phyloP scores from a whole-genome alignment of 2,329 filamentous ascomycete genomes.

The Hymenotorrendiella dingleyae region DNA sequence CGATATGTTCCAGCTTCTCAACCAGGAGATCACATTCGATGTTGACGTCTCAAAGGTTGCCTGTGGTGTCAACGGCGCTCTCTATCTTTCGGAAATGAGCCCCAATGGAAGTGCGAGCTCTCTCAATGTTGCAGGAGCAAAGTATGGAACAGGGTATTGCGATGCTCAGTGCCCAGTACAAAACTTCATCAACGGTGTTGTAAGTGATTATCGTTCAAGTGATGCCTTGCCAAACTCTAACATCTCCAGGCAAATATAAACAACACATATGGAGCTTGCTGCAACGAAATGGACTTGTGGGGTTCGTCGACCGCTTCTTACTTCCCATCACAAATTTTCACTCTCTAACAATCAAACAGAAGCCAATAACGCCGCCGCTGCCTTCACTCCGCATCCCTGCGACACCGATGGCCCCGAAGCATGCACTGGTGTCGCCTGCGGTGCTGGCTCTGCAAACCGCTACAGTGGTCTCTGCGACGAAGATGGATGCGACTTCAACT shows the following conservation, averaged over 20 bases:
- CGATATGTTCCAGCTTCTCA: slow-evolving; percentile 48
- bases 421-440: slow-evolving; percentile 37
- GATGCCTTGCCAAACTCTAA: neutral
- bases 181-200: slow-evolving; percentile 43
- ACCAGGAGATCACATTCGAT: slow-evolving; percentile 51
- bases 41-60: slow-evolving; percentile 62
- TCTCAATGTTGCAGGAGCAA: slow-evolving; percentile 49
- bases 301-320: slow-evolving; percentile 55
- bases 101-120: slow-evolving; percentile 51
- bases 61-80: slow-evolving; percentile 66
- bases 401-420: slow-evolving; percentile 35
- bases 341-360: too few species aligned
- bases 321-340: too few species aligned
- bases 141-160: slow-evolving; percentile 58
- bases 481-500: slow-evolving; percentile 55
- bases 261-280: slow-evolving; percentile 45
- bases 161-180: slow-evolving; percentile 50
- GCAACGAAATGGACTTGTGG: slow-evolving; percentile 65
- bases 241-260: slow-evolving; percentile 43
- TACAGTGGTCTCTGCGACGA: slow-evolving; percentile 51
- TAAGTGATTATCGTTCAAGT: slow-evolving; percentile 19
- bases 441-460: too few species aligned
- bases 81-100: slow-evolving; percentile 65
- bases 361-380: too few species aligned
- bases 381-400: slow-evolving; percentile 54